Evolutionary conservation across 2,329 filamentous ascomycete species (phyloP).

Genomic region (Leptosphaerulina australis): DNA sequence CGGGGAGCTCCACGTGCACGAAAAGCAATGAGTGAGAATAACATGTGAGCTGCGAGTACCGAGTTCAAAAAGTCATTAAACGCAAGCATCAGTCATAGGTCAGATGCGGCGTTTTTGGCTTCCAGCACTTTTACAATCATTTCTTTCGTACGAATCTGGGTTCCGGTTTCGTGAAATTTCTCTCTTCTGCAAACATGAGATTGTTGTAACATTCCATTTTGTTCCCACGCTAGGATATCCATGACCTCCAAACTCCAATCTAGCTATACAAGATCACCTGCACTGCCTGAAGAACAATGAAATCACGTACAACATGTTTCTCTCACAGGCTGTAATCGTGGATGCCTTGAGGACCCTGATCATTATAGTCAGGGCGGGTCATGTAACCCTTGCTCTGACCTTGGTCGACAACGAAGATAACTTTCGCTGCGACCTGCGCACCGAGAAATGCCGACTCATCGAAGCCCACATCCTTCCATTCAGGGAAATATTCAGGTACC

Average conservation of each 20-base stretch:
- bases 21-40: constrained; percentile 4
- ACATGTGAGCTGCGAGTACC: constrained; percentile 2
- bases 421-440: constrained; percentile 82
- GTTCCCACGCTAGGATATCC: constrained; percentile 26
- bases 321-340: constrained; percentile 57
- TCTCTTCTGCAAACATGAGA: background rate
- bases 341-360: constrained; percentile 67
- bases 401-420: constrained; percentile 72
- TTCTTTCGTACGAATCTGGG: too few species aligned
- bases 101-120: too few species aligned
- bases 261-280: constrained; percentile 23
- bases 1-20: constrained; percentile 16
- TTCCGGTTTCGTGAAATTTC: background rate
- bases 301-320: background rate
- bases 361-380: constrained; percentile 71
- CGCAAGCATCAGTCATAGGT: background rate
- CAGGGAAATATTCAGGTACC: constrained; percentile 82
- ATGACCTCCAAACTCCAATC: constrained; percentile 30
- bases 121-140: too few species aligned
- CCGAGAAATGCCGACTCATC: constrained; percentile 89
- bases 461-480: constrained; percentile 78
- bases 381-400: constrained; percentile 72
- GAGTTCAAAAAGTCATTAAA: background rate
- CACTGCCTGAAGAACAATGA: constrained; percentile 1
- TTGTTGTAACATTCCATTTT: constrained; percentile 8